Evolutionary conservation across 225 moss, liverwort and hornwort genomes (phyloP), one percentile per base, ranked within the genome.

Genomic region (Straminergon stramineum): DNA sequence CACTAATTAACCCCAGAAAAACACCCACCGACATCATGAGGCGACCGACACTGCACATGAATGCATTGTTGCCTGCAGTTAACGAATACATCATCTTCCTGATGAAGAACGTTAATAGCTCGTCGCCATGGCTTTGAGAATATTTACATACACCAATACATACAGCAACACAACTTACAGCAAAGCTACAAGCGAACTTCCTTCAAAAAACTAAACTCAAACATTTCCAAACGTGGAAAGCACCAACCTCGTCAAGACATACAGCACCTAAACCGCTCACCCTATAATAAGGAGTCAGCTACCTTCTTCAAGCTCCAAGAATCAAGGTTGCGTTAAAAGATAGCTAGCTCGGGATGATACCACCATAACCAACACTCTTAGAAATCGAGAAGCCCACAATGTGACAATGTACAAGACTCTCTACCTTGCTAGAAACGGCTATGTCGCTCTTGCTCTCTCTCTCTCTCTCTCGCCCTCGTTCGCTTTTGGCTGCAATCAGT

Each of bases 171-270:
- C 58, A 35, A 77, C 53, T 77, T 21, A 14, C 22, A 53, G 22
- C 53, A 26, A 60, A 80, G 28, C 39, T n/a, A 28, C 60, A 60
- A 60, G 39, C 19, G 2, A 11, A 41, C 81, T 30, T 13, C 13
- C 61, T 31, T 41, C 41, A 13, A 60, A 28, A 28, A 43, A 26
- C 12, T 52, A 65, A 39, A 68, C 76, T 80, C 80, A 51, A 74
- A 61, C 62, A 86, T 32, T n/a, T 32, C 53, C 34, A 31, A 34
- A 22, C 56, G 74, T 63, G 78, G 63, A n/a, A 86, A 61, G 30
- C 48, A 71, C 92, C 66, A 66, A 90, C 90, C 86, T 86, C 88
- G 68, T 28, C 81, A 71, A 81, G 82, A 92, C 88, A 92, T 86
- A 84, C 92, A 90, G 92, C 92, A 13, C 56, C 19, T 8, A 71